A percentile compares a stretch with the other conserved stretches of the same genome.
These are phyloP conservation scores for Pichia sp. DNA, from an alignment of 1,139 yeast genomes.

Conservation along the genomic window DNA sequence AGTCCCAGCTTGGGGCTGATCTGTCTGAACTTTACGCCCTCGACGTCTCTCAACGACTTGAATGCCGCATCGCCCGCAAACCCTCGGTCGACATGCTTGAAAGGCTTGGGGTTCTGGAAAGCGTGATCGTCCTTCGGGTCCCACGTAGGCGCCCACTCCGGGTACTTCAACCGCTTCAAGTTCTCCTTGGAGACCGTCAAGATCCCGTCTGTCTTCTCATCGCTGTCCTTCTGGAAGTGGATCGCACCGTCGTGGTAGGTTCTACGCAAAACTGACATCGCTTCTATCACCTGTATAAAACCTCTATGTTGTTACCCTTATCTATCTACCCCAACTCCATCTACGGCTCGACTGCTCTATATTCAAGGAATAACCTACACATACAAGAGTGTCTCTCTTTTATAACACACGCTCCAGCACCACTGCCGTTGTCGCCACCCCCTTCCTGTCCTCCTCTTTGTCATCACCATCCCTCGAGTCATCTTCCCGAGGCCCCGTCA, in stretches of 20 bases:
- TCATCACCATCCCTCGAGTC: not conserved
- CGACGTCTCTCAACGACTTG: conserved; percentile 42
- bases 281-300: not conserved
- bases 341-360: not conserved
- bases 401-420: no score
- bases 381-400: no score
- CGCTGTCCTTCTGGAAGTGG: conserved; percentile 34
- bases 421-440: no score
- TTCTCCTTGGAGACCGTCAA: conserved; percentile 32
- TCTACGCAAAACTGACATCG: conserved; percentile 13
- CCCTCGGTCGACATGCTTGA: conserved; percentile 52
- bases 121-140: conserved; percentile 36
- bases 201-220: conserved; percentile 30
- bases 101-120: conserved; percentile 44
- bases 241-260: conserved; percentile 24
- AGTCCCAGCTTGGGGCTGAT: conserved; percentile 66
- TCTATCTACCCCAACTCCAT: conserved; percentile 7
- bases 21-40: conserved; percentile 29
- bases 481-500: not conserved
- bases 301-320: no score
- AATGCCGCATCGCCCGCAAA: conserved; percentile 52
- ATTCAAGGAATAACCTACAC: no score
- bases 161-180: conserved; percentile 28
- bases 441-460: not conserved
- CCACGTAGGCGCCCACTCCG: conserved; percentile 49